Base-by-base conservation (phyloP, 192 early-diverging fungal species). In the Coemansia sp. region DNA sequence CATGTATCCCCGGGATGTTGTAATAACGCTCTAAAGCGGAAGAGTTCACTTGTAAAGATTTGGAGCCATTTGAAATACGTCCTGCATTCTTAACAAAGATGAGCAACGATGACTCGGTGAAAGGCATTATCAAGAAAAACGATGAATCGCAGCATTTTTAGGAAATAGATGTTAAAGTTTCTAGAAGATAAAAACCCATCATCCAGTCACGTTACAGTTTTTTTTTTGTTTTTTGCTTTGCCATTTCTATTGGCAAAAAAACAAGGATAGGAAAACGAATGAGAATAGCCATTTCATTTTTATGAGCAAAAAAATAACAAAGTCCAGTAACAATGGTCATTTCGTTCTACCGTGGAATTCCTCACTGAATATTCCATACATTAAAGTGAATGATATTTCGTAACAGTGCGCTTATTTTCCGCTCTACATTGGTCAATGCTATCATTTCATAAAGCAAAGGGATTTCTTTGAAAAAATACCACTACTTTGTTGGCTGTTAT, bases 301-400 rank as follows among this genome's bases (percentile, higher is more conserved):
- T 8, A 11, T 57, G 56, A 9, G 38, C 26, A 11, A 11, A 38
- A 26, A 26, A 2, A 26, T 26, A 26, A 26, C n/a, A 26, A 26
- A 3, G 3, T 3, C 26, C 26, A 26, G 26, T 26, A 26, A 26
- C 26, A 26, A 26, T 26, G 26, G 26, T 26, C 26, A 26, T 26
- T 26, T 26, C 44, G 26, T 62, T 62, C 18, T 42, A 62, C 32
- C 15, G 61, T 49, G 23, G 48, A 63, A 23, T 23, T 41, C 37
- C 9, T 44, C n/a, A 43, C 6, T 13, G 60, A 62, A 38, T 63
- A 38, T 49, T 45, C 61, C n/a, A 49, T n/a, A 37, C 44, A 49
- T 63, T 63, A 57, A 57, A 57, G 26, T 54, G 52, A 7, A 54
- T 26, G 21, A 9, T 54, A 54, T 54, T 54, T 12, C 21, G 52